Conservation (phyloP, 768 basidiomycete genomes). For the Psilocybe tampanensis region DNA sequence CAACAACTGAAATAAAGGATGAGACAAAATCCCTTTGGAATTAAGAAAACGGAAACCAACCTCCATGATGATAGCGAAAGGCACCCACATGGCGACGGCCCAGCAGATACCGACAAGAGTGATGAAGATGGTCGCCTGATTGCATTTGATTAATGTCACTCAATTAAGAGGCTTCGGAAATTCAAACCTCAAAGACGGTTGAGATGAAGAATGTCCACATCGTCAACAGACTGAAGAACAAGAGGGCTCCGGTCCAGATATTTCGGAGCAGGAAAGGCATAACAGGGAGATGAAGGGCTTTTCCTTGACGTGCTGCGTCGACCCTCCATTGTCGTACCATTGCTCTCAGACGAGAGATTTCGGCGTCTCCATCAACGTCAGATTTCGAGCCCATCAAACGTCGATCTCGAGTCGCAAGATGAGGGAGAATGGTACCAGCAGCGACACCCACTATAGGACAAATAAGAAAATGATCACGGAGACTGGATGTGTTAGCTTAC, state of each 20-base stretch:
- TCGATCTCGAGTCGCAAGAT: constrained; percentile 79
- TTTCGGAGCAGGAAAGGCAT: constrained; percentile 93
- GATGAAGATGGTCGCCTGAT: constrained; percentile 78
- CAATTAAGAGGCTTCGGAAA: background rate
- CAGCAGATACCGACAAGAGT: constrained; percentile 90
- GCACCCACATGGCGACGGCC: constrained; percentile 98
- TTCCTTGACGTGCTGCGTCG: constrained; percentile 77
- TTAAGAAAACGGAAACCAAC: constrained; percentile 35
- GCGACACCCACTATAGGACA: constrained; percentile 70
- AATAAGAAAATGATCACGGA: constrained; percentile 14
- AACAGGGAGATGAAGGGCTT: constrained; percentile 75
- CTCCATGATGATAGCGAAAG: constrained; percentile 98
- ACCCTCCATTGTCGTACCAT: constrained; percentile 83
- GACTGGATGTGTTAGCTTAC: constrained; percentile 41
- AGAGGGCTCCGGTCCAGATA: constrained; percentile 88
- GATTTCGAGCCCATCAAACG: constrained; percentile 73
- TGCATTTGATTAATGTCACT: background rate
- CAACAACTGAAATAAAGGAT: constrained; percentile 50
- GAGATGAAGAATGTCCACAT: constrained; percentile 86
- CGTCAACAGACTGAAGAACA: constrained; percentile 79
- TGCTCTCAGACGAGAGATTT: constrained; percentile 66
- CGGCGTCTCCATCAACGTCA: constrained; percentile 76
- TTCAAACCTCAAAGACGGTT: constrained; percentile 67
- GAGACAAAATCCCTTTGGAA: background rate
- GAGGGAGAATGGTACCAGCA: constrained; percentile 81